Conservation (phyloP, 176 grass and related monocot species). For the Chloris gayana region DNA sequence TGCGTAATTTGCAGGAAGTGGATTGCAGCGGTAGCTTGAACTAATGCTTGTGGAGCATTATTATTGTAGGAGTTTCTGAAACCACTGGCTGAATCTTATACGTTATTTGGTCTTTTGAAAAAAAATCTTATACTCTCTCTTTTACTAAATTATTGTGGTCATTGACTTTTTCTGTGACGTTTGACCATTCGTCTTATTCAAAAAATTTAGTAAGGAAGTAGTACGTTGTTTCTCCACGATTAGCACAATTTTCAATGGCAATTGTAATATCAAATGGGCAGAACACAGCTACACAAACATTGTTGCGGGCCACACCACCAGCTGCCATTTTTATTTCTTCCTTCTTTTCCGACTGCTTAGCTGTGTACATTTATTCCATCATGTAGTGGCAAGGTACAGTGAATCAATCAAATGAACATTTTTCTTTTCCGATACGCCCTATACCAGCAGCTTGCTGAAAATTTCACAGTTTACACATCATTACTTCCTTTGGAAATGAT, state of each 20-base stretch:
- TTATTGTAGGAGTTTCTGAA: background rate
- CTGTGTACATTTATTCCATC: constrained; percentile 26
- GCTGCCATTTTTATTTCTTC: background rate
- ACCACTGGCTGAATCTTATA: background rate
- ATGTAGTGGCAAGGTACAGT: background rate
- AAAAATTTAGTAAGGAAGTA: too few relatives aligned
- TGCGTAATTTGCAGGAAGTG: too few relatives aligned
- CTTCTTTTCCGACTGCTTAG: background rate
- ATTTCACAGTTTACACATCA: constrained; percentile 22
- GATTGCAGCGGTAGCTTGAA: too few relatives aligned
- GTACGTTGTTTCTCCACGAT: background rate
- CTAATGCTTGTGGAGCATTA: too few relatives aligned
- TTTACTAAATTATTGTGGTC: too few relatives aligned
- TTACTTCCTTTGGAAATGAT: background rate
- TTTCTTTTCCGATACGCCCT: background rate
- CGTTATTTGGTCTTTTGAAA: too few relatives aligned
- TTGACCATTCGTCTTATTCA: too few relatives aligned
- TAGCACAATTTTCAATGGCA: background rate
- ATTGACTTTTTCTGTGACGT: too few relatives aligned
- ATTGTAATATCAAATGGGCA: background rate
- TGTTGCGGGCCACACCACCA: background rate
- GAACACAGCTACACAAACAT: background rate
- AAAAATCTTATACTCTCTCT: too few relatives aligned
- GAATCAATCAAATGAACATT: background rate
- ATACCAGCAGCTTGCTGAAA: constrained; percentile 6